These are phyloP conservation scores for Geotrichum histeridarum DNA, from an alignment of 1,139 yeast species.

Conservation along the genomic window DNA sequence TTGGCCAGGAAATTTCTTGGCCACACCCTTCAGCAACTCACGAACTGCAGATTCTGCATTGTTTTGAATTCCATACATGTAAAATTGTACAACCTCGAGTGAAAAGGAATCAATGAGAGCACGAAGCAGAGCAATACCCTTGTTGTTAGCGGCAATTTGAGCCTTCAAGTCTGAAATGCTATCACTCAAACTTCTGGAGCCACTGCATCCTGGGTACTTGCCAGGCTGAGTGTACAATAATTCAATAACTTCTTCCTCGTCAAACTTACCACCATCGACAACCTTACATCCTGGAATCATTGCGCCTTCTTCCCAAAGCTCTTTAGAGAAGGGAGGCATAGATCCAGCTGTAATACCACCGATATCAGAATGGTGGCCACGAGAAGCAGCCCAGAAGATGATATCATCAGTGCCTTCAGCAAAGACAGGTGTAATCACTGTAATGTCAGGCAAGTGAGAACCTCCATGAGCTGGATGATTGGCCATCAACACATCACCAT, in stretches of 20 bases:
- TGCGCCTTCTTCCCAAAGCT: conserved; percentile 61
- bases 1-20: conserved; percentile 30
- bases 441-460: conserved; percentile 73
- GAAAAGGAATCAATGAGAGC: conserved; percentile 50
- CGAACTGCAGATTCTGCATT: conserved; percentile 57
- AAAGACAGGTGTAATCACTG: conserved; percentile 76
- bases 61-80: conserved; percentile 58
- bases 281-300: conserved; percentile 52
- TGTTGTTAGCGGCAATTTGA: conserved; percentile 62
- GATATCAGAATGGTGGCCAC: conserved; percentile 67
- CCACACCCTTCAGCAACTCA: conserved; percentile 40
- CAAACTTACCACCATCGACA: conserved; percentile 53
- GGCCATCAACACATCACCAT: conserved; percentile 71
- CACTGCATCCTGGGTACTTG: conserved; percentile 54
- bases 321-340: conserved; percentile 59
- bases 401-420: conserved; percentile 46
- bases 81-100: conserved; percentile 48
- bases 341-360: conserved; percentile 66
- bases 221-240: conserved; percentile 50
- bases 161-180: conserved; percentile 62
- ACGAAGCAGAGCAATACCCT: conserved; percentile 51
- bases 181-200: conserved; percentile 55
- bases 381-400: conserved; percentile 57
- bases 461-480: conserved; percentile 82
- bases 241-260: conserved; percentile 47